A percentile compares a stretch with the other conserved stretches of the same genome.
Conservation (phyloP, 805 yeast genomes). For the Maudiozyma bulderi region DNA sequence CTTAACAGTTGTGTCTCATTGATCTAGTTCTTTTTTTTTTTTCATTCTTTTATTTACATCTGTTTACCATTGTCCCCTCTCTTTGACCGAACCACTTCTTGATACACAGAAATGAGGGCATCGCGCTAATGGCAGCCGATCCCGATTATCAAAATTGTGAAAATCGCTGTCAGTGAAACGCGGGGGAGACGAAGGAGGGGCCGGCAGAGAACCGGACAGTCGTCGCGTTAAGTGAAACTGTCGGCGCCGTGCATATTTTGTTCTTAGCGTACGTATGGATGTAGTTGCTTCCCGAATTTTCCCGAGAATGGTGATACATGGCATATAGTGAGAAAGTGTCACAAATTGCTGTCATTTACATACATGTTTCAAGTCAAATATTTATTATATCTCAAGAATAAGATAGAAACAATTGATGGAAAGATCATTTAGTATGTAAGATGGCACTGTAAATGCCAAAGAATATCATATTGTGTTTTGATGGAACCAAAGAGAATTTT, state of each 20-base stretch:
- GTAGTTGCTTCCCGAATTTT: not conserved
- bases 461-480: slow-evolving; percentile 48
- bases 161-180: too few species aligned
- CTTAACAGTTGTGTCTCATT: not conserved
- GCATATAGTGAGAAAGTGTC: too few species aligned
- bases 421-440: too few species aligned
- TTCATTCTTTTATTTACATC: not conserved
- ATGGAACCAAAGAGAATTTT: slow-evolving; percentile 54
- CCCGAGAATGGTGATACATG: too few species aligned
- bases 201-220: not conserved
- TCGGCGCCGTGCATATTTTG: not conserved
- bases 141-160: not conserved
- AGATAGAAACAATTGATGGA: too few species aligned
- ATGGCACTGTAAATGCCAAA: slow-evolving; percentile 14
- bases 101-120: not conserved
- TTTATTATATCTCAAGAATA: too few species aligned
- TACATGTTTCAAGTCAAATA: too few species aligned
- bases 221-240: not conserved
- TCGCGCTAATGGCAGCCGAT: not conserved
- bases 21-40: not conserved
- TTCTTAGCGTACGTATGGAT: too few species aligned
- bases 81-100: not conserved
- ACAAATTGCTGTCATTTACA: too few species aligned
- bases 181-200: too few species aligned
- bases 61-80: too few species aligned